Evolutionary conservation across 805 yeast species (phyloP), one percentile per base, ranked within the genome.

Genomic region (Schizosaccharomyces pombe): DNA sequence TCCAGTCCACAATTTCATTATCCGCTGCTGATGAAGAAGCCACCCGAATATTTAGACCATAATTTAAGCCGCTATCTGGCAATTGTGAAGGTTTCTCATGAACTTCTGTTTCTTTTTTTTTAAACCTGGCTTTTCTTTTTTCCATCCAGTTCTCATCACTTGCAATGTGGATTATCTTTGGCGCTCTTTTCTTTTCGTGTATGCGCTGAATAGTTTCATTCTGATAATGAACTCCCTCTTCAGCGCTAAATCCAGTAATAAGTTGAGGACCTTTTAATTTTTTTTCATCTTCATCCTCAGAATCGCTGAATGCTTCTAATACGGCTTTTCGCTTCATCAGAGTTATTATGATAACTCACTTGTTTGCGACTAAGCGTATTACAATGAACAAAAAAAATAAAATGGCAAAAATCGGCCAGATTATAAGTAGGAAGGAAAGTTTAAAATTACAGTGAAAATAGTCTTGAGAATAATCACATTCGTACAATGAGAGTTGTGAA

Each of bases 301-400:
- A 43, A 6, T 29, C 14, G 19, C 26, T 6, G 14, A 37, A 37
- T 11, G 43, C 43, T 4, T 37, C 43, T 37, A 37, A 37, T 16
- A 37, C 22, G 22, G 43, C 43, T 37, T 24, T 37, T 16, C 43
- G 43, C 43, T 37, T 37, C 43, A 37, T 37, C 11, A 6, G n/a
- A 8, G 22, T 6, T 19, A 37, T 16, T 14, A 14, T 16, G 22
- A 62, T 72, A 77, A 67, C 74, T 49, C 78, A 74, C 58, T 75
- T 70, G 58, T 68, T 75, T 55, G 60, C 71, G 8, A 68, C n/a
- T n/a, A n/a, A n/a, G n/a, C n/a, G n/a, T n/a, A n/a, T n/a, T n/a
- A n/a, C n/a, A n/a, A n/a, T n/a, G n/a, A n/a, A n/a, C n/a, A n/a
- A n/a, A n/a, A n/a, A n/a, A n/a, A n/a, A n/a, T n/a, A n/a, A n/a